Conservation (phyloP, 495 filamentous ascomycete species). For the Trichoderma orchidacearum region DNA sequence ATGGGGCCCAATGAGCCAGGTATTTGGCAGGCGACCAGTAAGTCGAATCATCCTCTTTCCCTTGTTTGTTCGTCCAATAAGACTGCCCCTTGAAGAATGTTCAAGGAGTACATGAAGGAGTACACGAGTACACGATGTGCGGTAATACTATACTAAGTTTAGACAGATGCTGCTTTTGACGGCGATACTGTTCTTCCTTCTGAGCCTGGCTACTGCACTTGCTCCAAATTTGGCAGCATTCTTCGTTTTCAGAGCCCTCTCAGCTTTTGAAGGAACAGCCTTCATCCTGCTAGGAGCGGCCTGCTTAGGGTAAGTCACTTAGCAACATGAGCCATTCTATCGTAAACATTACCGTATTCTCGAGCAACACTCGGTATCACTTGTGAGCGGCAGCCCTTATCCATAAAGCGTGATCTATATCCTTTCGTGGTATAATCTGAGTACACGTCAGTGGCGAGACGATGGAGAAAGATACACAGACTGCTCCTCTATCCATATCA, state of each 20-base stretch:
- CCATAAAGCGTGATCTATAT: too few species aligned
- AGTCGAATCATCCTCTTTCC: conserved; percentile 9
- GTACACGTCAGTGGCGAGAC: too few species aligned
- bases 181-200: conserved; percentile 44
- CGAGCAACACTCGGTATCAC: too few species aligned
- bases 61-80: not conserved
- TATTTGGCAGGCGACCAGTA: conserved; percentile 50
- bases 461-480: too few species aligned
- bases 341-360: too few species aligned
- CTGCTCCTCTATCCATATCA: too few species aligned
- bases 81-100: too few species aligned
- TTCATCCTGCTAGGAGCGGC: conserved; percentile 54
- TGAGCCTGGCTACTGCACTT: conserved; percentile 53
- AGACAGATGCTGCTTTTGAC: conserved; percentile 20
- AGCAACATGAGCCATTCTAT: not conserved
- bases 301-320: conserved; percentile 32
- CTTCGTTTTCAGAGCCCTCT: conserved; percentile 56
- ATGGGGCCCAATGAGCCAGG: conserved; percentile 56
- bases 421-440: too few species aligned
- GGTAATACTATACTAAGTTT: not conserved
- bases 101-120: not conserved
- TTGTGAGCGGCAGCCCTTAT: too few species aligned
- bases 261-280: conserved; percentile 58
- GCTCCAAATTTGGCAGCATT: conserved; percentile 52
- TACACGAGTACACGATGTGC: too few species aligned